phyloP scores from a whole-genome alignment of 2,329 filamentous ascomycete genomes.

The Aspergillus japonicus region DNA sequence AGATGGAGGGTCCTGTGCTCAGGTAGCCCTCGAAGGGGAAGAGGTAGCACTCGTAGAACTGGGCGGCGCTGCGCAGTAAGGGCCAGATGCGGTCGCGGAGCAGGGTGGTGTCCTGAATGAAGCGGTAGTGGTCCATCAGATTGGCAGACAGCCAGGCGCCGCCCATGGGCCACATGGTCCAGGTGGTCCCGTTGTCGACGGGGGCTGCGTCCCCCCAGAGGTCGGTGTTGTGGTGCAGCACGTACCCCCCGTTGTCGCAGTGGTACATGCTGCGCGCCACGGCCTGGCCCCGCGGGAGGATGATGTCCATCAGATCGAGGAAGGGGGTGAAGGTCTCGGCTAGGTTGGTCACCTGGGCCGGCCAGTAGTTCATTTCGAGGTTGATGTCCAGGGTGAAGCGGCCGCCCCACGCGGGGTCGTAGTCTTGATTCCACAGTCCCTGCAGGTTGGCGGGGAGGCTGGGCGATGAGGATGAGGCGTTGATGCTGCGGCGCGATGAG shows the following conservation, averaged over 20 bases:
- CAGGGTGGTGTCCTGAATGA: conserved; percentile 35
- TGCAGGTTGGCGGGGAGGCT: conserved; percentile 58
- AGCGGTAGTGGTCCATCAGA: conserved; percentile 58
- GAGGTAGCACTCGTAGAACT: conserved; percentile 13
- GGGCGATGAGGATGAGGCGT: neutral
- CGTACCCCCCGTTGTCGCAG: conserved; percentile 52
- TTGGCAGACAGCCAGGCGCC: conserved; percentile 60
- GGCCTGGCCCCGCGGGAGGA: conserved; percentile 42
- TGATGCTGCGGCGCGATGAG: conserved; percentile 43
- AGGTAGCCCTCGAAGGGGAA: conserved; percentile 8
- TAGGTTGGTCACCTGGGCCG: conserved; percentile 52
- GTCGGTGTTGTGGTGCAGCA: conserved; percentile 57
- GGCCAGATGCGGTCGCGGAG: conserved; percentile 16
- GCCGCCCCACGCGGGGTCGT: conserved; percentile 50
- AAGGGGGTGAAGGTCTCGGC: conserved; percentile 43
- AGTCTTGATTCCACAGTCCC: conserved; percentile 54
- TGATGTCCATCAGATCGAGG: conserved; percentile 41
- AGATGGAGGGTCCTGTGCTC: conserved; percentile 18
- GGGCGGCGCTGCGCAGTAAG: conserved; percentile 12
- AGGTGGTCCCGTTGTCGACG: conserved; percentile 44
- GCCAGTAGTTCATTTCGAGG: conserved; percentile 63
- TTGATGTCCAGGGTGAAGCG: conserved; percentile 62
- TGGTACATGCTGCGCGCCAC: conserved; percentile 55
- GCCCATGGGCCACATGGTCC: conserved; percentile 40
- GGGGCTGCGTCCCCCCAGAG: conserved; percentile 57